Evolutionary conservation across 768 basidiomycete genomes (phyloP), one percentile per base, ranked within the genome.

Genomic region (Boletus reticuloceps): DNA sequence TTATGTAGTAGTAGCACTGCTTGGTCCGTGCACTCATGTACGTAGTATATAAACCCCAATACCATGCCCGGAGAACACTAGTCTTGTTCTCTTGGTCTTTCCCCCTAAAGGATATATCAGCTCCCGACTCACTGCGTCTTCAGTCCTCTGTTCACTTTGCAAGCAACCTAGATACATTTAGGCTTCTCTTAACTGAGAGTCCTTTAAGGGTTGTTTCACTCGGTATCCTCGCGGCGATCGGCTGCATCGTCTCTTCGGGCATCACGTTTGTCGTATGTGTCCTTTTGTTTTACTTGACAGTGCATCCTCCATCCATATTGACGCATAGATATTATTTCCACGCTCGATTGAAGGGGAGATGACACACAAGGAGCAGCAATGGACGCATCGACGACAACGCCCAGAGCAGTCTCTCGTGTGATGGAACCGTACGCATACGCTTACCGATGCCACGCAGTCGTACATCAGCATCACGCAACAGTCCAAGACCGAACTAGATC

Each of bases 321-420:
- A 40, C 29, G 29, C 29, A 29, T 17, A 90, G 88, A 88, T 91
- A 36, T 92, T 92, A 77, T 92, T 91, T 74, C 90, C 90, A 50
- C 86, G 90, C 40, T 88, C 86, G 6, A 78, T 86, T 42, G 79
- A 87, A 69, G 74, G 78, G 19, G 88, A 89, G 69, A 84, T 87
- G 22, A 75, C 79, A 4, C 70, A 74, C 5, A 76, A 72, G 25
- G 83, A 86, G 46, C 77, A 77, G 13, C 68, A 70, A 1, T 77
- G 72, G 19, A 22, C 49, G 13, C 53, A 41, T 10, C 56, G 51
- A n/a, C 52, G 25, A 22, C 37, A 54, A 19, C 52, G 53, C 1
- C 10, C 53, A 14, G 47, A 53, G 13, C 75, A 76, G 39, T 50
- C 31, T 8, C 34, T 32, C 1, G 47, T 19, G 17, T 43, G n/a